A percentile compares a stretch with the other conserved stretches of the same genome.
phyloP scores from a whole-genome alignment of 2,329 filamentous ascomycete species.

The Clonostachys rhizophaga region DNA sequence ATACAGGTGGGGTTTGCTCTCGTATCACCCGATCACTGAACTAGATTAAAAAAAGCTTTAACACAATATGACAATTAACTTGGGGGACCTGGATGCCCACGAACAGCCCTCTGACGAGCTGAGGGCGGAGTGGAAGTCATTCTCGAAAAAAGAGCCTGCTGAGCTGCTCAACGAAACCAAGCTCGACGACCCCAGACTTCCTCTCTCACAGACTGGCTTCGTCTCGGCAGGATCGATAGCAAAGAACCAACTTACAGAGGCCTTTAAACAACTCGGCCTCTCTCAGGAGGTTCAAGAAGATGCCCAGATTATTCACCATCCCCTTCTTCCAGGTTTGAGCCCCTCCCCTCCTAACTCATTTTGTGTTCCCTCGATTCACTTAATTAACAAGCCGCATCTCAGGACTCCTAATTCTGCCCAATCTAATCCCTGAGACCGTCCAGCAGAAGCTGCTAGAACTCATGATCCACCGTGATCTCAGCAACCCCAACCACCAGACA shows the following conservation, averaged over 20 bases:
- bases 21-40: too few species aligned
- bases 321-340: constrained; percentile 61
- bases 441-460: constrained; percentile 68
- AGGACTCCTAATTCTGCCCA: constrained; percentile 79
- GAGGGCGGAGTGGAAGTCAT: constrained; percentile 69
- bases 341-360: not conserved
- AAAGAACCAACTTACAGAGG: constrained; percentile 30
- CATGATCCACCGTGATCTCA: constrained; percentile 74
- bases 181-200: constrained; percentile 47
- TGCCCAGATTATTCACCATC: constrained; percentile 56
- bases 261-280: constrained; percentile 34
- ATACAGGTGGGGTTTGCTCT: too few species aligned
- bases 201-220: constrained; percentile 36
- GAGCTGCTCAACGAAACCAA: constrained; percentile 47
- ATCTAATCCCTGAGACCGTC: constrained; percentile 62
- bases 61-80: constrained; percentile 12
- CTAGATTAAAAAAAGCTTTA: not conserved
- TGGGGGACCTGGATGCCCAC: constrained; percentile 63
- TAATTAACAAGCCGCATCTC: constrained; percentile 1
- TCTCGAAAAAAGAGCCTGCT: constrained; percentile 53
- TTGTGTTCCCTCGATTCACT: not conserved
- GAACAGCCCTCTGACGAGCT: constrained; percentile 70
- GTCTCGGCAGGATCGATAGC: constrained; percentile 36
- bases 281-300: constrained; percentile 24
- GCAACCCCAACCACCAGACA: constrained; percentile 70